These are phyloP conservation scores for Fragaria ananassa DNA, from an alignment of 306 rosid genomes.

Conservation along the genomic window DNA sequence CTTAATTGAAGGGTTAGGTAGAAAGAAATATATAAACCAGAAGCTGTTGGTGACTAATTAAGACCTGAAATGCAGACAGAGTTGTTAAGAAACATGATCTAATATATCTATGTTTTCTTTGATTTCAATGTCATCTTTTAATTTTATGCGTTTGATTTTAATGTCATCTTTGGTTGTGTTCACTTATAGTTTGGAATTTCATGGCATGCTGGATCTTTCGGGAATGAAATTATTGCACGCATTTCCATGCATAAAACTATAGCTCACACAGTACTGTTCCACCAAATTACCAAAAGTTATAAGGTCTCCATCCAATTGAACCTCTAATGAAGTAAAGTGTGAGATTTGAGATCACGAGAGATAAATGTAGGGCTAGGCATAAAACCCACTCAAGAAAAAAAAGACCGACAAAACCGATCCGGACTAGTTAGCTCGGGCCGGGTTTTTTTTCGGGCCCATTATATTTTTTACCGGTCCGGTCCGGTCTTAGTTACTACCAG, in stretches of 20 bases:
- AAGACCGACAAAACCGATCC: too few species aligned
- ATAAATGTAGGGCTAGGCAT: too few species aligned
- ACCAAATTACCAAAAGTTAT: not conserved
- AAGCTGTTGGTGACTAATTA: not conserved
- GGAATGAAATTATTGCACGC: not conserved
- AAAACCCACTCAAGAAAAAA: too few species aligned
- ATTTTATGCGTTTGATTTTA: not conserved
- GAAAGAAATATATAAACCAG: not conserved
- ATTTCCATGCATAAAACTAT: not conserved
- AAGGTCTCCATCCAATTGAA: not conserved
- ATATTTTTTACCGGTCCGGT: too few species aligned
- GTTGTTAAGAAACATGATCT: not conserved
- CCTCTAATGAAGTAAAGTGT: not conserved
- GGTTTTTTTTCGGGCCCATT: too few species aligned
- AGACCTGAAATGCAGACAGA: not conserved
- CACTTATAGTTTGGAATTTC: not conserved
- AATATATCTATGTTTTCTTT: not conserved
- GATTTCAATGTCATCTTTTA: not conserved
- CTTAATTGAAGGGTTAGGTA: constrained; percentile 32
- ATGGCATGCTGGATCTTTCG: constrained; percentile 5
- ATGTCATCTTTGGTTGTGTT: not conserved
- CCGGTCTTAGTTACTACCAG: too few species aligned
- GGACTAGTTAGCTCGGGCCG: rapidly evolving
- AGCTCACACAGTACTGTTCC: not conserved
- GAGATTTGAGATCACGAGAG: not conserved